Percentiles rank a stretch among this genome's conserved stretches.
These are phyloP conservation scores for Tillandsia fasciculata DNA, from an alignment of 176 grass and related monocot species.

Conservation along the genomic window DNA sequence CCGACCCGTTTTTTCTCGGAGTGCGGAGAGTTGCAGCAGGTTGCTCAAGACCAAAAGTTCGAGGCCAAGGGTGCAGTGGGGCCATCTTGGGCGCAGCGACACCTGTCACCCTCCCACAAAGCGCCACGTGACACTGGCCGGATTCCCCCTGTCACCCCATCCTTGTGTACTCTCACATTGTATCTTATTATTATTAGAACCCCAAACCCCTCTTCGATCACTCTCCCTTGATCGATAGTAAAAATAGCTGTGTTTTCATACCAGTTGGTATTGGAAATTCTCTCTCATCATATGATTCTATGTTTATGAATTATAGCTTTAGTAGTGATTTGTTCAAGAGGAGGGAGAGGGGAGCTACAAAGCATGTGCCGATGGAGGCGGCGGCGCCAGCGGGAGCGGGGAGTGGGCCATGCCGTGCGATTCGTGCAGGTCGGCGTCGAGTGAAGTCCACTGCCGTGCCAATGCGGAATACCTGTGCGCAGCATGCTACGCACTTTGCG, in stretches of 20 bases:
- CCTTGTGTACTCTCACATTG: neutral
- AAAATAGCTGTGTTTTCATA: too few species aligned
- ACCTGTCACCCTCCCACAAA: slow-evolving; percentile 7
- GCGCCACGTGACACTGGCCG: slow-evolving; percentile 15
- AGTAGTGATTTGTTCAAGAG: slow-evolving; percentile 15
- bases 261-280: neutral
- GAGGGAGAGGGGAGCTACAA: slow-evolving; percentile 10
- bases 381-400: neutral
- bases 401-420: slow-evolving; percentile 35
- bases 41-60: slow-evolving; percentile 14
- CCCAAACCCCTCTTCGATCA: neutral
- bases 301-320: slow-evolving; percentile 32
- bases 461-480: slow-evolving; percentile 62
- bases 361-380: neutral
- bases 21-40: neutral
- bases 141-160: slow-evolving; percentile 18
- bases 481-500: slow-evolving; percentile 37
- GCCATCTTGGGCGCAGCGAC: slow-evolving; percentile 2
- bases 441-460: slow-evolving; percentile 62
- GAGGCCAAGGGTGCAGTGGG: slow-evolving; percentile 20
- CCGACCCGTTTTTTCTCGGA: neutral
- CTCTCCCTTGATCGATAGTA: neutral
- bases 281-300: neutral
- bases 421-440: slow-evolving; percentile 30
- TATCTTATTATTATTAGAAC: neutral